These are phyloP conservation scores for Zarea fungicola DNA, from an alignment of 2,329 filamentous ascomycete species.

Conservation along the genomic window DNA sequence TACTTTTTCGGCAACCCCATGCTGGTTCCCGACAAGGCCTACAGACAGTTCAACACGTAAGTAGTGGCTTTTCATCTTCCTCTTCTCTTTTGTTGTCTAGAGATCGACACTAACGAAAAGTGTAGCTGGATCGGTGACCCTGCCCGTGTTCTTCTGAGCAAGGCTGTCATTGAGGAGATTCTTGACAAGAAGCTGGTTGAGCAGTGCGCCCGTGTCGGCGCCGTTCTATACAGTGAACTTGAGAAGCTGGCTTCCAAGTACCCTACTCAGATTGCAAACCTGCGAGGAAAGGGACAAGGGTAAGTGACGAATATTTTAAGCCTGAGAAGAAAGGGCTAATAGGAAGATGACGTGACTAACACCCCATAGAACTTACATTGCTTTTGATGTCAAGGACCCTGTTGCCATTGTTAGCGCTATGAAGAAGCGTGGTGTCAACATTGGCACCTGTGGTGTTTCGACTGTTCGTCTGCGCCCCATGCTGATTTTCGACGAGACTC, in stretches of 20 bases:
- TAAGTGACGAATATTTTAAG: constrained; percentile 55
- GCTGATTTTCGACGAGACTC: constrained; percentile 45
- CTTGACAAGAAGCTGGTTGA: constrained; percentile 62
- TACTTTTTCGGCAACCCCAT: constrained; percentile 77
- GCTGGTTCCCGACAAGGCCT: constrained; percentile 73
- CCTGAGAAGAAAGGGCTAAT: constrained; percentile 62
- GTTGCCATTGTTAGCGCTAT: constrained; percentile 66
- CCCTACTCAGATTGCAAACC: constrained; percentile 64
- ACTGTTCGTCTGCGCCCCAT: constrained; percentile 73
- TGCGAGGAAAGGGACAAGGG: constrained; percentile 61
- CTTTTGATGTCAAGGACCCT: constrained; percentile 67
- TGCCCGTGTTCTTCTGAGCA: constrained; percentile 69
- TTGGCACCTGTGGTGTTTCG: constrained; percentile 66
- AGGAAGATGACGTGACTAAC: background rate
- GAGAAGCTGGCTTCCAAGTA: constrained; percentile 58
- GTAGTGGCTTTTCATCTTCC: too few relatives aligned
- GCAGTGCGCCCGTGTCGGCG: constrained; percentile 59
- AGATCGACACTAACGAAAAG: background rate
- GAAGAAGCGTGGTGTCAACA: constrained; percentile 69
- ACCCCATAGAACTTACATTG: constrained; percentile 59
- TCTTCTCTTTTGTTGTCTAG: too few relatives aligned
- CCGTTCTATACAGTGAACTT: constrained; percentile 62
- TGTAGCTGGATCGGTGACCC: constrained; percentile 68
- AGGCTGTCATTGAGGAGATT: constrained; percentile 72
- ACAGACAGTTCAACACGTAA: constrained; percentile 75